Evolutionary conservation across 371 early-diverging fungal genomes (phyloP), one percentile per base, ranked within the genome.

Genomic region (Actinomortierella wolfii): DNA sequence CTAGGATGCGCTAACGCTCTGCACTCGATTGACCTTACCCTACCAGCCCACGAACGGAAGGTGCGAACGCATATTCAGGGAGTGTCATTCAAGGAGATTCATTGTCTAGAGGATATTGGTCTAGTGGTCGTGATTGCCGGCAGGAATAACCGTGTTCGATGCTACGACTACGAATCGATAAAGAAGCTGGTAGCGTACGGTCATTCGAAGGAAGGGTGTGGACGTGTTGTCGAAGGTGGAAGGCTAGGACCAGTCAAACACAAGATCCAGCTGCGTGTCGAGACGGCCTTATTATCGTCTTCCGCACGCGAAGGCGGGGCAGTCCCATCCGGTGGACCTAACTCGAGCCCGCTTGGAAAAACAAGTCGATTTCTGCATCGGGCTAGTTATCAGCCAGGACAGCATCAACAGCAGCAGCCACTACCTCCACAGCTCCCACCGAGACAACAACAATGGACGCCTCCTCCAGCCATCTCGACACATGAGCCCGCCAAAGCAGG

Each of bases 251-350:
- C 59, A 4, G 53, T 71, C 59, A 71, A 62, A 53, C 65, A 66
- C 46, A 71, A 65, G 73, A 71, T 71, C 41, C 71, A 71, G 18
- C 45, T 71, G 20, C 65, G 62, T 11, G 71, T 71, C 20, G 71
- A 71, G 49, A 71, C 73, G 14, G 66, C 56, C 4, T 34, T 34
- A 11, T 34, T 34, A 11, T 34, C 34, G 34, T 34, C 34, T 34
- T 34, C 34, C 7, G 34, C 34, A 4, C 34, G 34, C 34, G 34
- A 34, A 34, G 34, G 34, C 11, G 34, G 34, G 11, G 34, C 34
- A 4, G 34, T 34, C 34, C 34, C 34, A 11, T 11, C 34, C 11
- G 34, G 34, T 11, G 34, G 34, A 11, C 34, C 34, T 11, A 34
- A 34, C 34, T 34, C 34, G 34, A 34, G 34, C 11, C 34, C 34